phyloP scores from a whole-genome alignment of 495 filamentous ascomycete species.

The Annulohypoxylon maeteangense region DNA sequence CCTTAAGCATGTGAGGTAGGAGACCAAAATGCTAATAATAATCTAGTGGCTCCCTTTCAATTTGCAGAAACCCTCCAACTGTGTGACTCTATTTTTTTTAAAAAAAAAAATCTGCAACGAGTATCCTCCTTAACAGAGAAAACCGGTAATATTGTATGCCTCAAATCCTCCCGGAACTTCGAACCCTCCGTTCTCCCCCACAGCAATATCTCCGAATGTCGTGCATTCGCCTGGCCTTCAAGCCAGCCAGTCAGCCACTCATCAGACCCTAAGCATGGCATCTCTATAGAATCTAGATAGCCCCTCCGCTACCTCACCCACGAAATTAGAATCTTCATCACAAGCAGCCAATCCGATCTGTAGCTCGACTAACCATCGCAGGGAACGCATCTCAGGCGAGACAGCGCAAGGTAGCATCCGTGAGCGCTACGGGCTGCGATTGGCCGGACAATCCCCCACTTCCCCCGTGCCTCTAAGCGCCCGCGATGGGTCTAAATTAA shows the following conservation, averaged over 20 bases:
- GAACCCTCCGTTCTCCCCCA: conserved; percentile 13
- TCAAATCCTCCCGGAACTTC: conserved; percentile 5
- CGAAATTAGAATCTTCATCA: conserved; percentile 9
- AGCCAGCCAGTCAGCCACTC: not conserved
- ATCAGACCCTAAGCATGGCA: not conserved
- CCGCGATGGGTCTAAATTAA: conserved; percentile 33
- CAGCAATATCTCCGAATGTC: conserved; percentile 21
- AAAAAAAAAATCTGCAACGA: not conserved
- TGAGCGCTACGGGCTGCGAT: conserved; percentile 6
- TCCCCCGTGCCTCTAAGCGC: conserved; percentile 36
- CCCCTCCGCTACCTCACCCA: too few species aligned
- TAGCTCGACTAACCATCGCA: not conserved
- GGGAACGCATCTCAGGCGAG: conserved; percentile 15
- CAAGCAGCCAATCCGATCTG: conserved; percentile 18
- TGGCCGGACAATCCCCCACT: conserved; percentile 6
- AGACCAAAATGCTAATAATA: not conserved
- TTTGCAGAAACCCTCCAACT: not conserved
- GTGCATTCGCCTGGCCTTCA: conserved; percentile 16
- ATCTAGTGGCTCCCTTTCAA: not conserved
- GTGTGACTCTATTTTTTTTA: not conserved
- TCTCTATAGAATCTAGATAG: too few species aligned
- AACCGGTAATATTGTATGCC: not conserved
- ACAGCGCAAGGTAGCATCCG: conserved; percentile 20
- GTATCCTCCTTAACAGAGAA: not conserved
- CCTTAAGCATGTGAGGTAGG: not conserved